Conservation (phyloP, 1,284 basidiomycete genomes). For the Irpex sp. region DNA sequence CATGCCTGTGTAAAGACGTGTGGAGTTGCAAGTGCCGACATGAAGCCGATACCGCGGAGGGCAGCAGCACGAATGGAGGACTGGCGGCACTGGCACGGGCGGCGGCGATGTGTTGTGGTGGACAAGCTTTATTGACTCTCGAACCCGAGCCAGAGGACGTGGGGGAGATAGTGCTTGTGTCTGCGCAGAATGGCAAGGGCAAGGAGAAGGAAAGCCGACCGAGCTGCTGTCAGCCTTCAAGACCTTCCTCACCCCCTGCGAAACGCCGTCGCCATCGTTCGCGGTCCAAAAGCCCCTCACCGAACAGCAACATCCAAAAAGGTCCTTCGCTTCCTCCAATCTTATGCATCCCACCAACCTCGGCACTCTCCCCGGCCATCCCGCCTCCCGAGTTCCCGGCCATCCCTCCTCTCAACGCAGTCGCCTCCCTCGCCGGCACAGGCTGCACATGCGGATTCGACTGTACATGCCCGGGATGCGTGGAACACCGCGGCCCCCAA, state of each 20-base stretch:
- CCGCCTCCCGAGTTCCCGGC: conserved; percentile 45
- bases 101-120: conserved; percentile 39
- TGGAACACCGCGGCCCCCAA: conserved; percentile 55
- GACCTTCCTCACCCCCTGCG: neutral
- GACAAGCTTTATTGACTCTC: neutral
- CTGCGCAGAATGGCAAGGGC: neutral
- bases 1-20: conserved; percentile 56
- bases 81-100: conserved; percentile 49
- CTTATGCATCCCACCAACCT: conserved; percentile 18
- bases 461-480: conserved; percentile 73
- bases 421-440: conserved; percentile 53
- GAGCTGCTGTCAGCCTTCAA: neutral
- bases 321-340: conserved; percentile 43
- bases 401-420: conserved; percentile 57
- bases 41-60: conserved; percentile 15
- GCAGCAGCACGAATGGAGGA: conserved; percentile 20
- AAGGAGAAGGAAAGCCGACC: neutral
- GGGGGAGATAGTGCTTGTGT: neutral
- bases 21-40: conserved; percentile 52
- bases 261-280: conserved; percentile 1
- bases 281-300: neutral
- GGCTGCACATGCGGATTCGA: conserved; percentile 67
- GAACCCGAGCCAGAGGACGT: neutral
- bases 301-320: neutral
- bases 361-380: conserved; percentile 39